Conservation (phyloP, 768 basidiomycete species). For the Lactarius trivialis region DNA sequence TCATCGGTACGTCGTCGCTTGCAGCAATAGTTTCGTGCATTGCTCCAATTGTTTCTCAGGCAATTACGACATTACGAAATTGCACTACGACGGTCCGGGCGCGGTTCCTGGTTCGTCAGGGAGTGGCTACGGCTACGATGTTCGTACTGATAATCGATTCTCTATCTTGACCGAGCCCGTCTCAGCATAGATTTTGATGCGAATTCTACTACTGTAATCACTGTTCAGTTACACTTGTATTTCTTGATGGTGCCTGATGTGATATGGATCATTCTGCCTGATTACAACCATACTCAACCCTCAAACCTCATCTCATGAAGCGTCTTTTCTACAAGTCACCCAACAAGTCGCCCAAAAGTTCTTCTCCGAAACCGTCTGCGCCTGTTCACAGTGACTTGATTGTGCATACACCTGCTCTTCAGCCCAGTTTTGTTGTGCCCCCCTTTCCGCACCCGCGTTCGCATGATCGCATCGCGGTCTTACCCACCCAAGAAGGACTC, state of each 20-base stretch:
- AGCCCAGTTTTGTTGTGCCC: constrained; percentile 58
- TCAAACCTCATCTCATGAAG: constrained; percentile 13
- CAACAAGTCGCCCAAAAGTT: constrained; percentile 18
- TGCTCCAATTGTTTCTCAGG: constrained; percentile 40
- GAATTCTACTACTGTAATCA: constrained; percentile 6
- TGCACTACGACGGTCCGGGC: constrained; percentile 88
- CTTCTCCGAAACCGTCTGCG: not conserved
- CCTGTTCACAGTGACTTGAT: not conserved
- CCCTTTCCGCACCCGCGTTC: constrained; percentile 72
- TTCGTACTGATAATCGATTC: constrained; percentile 53
- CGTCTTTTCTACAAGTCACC: constrained; percentile 21
- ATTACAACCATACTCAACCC: not conserved
- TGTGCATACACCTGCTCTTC: constrained; percentile 35
- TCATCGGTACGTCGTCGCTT: constrained; percentile 61
- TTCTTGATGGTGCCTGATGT: constrained; percentile 8
- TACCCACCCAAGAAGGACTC: constrained; percentile 56
- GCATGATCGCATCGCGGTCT: constrained; percentile 58
- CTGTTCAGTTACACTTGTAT: not conserved
- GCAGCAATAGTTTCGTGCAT: not conserved
- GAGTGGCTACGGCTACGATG: constrained; percentile 75
- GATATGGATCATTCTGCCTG: constrained; percentile 5
- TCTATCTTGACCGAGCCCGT: constrained; percentile 44
- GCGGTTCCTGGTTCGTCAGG: constrained; percentile 54
- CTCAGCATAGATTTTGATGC: constrained; percentile 13
- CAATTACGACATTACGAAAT: constrained; percentile 84